Evolutionary conservation across 768 basidiomycete species (phyloP), one percentile per base, ranked within the genome.

Genomic region (Strobilomyces dryophilus): DNA sequence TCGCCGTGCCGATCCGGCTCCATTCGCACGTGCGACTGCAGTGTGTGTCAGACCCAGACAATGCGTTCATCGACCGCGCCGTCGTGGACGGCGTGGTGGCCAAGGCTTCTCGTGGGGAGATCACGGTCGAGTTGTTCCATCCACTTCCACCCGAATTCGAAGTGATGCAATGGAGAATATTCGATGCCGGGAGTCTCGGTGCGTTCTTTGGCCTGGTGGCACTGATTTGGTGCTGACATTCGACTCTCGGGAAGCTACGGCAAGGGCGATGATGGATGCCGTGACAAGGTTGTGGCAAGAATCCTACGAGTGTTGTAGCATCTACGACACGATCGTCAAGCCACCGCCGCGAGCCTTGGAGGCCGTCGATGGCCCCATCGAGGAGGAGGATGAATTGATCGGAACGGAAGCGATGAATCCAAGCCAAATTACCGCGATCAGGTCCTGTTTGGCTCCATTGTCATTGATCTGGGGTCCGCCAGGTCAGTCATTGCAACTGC

Each of bases 391-490:
- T 6, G 59, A 53, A 8, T 20, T 57, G 20, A 43, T 40, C 6
- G 58, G 56, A 27, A 60, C 53, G 9, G 55, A 62, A 27, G 40
- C 50, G 15, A 64, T 86, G 52, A 86, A 86, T 51, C 71, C 67
- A 12, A 85, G 83, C 61, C 85, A 87, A 64, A 60, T 71, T 10
- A 50, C 49, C 9, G 84, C 84, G 0, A 74, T 85, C 24, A 58
- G 61, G 17, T 76, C 80, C 0, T 77, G 74, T 54, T 58, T 68
- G 32, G 69, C 72, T 0, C 73, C 66, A 10, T 61, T 85, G 27
- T 78, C 81, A 29, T 61, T 87, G 37, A 84, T 87, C 8, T 86
- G 85, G 85, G 84, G 85, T 4, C 84, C 85, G 9, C 85, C 85
- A 55, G 83, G 84, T 81, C 39, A 35, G 49, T 40, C 39, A 27